A percentile compares a stretch with the other conserved stretches of the same genome.
phyloP scores from a whole-genome alignment of 2,329 filamentous ascomycete species.

The Capronia americana region DNA sequence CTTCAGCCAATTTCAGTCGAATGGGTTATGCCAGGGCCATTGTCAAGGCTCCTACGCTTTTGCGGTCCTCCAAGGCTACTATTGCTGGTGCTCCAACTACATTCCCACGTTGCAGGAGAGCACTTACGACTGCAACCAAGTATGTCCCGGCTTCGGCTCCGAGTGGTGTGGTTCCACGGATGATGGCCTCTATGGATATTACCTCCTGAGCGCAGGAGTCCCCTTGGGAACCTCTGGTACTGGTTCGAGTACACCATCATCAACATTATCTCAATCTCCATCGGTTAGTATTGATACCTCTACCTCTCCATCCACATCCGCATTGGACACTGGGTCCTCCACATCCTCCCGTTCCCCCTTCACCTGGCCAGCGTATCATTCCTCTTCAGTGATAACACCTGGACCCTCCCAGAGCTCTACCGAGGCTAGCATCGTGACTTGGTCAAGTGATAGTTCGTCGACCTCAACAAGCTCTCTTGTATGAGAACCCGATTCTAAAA shows the following conservation, averaged over 20 bases:
- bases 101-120: constrained; percentile 48
- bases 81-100: constrained; percentile 59
- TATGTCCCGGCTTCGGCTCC: constrained; percentile 55
- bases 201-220: constrained; percentile 43
- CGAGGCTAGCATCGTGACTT: constrained; percentile 32
- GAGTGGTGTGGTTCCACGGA: constrained; percentile 53
- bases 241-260: constrained; percentile 34
- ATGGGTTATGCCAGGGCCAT: constrained; percentile 50
- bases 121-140: constrained; percentile 47
- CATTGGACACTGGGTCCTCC: constrained; percentile 27
- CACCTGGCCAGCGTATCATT: constrained; percentile 18
- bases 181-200: constrained; percentile 52
- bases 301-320: constrained; percentile 22
- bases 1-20: constrained; percentile 52
- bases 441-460: constrained; percentile 28
- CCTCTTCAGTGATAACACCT: constrained; percentile 35
- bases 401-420: constrained; percentile 37
- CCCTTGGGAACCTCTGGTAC: constrained; percentile 37
- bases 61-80: constrained; percentile 53
- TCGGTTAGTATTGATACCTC: constrained; percentile 40
- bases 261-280: constrained; percentile 37
- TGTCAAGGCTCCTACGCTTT: constrained; percentile 54
- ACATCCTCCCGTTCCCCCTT: constrained; percentile 22
- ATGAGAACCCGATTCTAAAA: constrained; percentile 31
- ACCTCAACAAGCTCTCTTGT: constrained; percentile 33